Base-by-base conservation (phyloP, 129 eudicot genomes). In the Apium graveolens region DNA sequence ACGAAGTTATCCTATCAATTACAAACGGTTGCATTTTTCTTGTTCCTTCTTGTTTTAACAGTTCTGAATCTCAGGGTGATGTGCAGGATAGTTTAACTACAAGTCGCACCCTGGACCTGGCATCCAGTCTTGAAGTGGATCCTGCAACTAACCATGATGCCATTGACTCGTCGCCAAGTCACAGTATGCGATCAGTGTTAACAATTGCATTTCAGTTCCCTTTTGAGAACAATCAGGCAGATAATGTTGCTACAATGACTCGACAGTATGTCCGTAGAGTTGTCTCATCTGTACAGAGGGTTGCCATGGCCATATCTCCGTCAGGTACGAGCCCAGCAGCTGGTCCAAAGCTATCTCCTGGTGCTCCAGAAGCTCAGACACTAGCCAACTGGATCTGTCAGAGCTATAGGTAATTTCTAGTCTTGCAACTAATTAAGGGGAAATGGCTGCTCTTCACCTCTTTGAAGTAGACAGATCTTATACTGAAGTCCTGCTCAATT, bases 171-270 rank as follows among this genome's bases (percentile, higher is more conserved):
- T 31, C 85, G 8, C 39, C 85, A 3, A 75, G 83, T 70, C 80
- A 78, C 78, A 87, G 41, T 81, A 76, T 88, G 42, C 85, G 98
- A 85, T 90, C 98, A 8, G 91, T 95, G 46, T 68, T 95, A 79
- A 91, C 96, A 24, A 95, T 95, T 60, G 98, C 98, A 24, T 95
- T 95, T 78, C 98, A 95, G 76, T 90, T 95, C 79, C 97, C 98
- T 14, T 90, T 79, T 74, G 98, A 91, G 87, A 90, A 83, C 82
- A 89, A 88, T 84, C 86, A 89, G 53, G 90, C 93, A 34, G 97
- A 90, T 1, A 87, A 86, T 79, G 93, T 96, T 71, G 99, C 97
- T 17, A 81, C 97, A 53, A 92, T 96, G 97, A 97, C 99, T 42
- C 90, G 97, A 34, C 97, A 96, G 48, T 96, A 96, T 48, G 96